Evolutionary conservation across 1,284 basidiomycete species (phyloP), one percentile per base, ranked within the genome.

Genomic region (Ustilago vetiveriae): DNA sequence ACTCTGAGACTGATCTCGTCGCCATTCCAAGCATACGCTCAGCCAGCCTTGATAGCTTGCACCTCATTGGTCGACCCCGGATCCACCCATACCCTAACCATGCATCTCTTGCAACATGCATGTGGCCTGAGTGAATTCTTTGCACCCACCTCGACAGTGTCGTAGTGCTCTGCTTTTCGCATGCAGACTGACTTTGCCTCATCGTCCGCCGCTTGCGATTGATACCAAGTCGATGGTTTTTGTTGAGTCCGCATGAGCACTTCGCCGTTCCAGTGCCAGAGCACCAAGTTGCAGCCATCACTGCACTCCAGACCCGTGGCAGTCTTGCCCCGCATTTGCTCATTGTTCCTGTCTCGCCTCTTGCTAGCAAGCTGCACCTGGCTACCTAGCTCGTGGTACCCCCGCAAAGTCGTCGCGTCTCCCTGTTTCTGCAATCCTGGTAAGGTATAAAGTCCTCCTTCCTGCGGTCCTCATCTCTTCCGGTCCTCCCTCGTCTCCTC

Each of bases 31-130:
- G 50, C 47, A 21, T 41, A 21, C 24, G 47, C 42, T 50, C 37
- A n/a, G n/a, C 47, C 5, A 11, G n/a, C 8, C 21, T 8, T 13
- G 59, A 42, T 41, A 55, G 47, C 37, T 36, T 50, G 32, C 36
- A 49, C 50, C 51, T 62, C 33, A 62, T 62, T 62, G 52, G 59
- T 55, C 52, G 51, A 55, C 52, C 52, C 59, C 59, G 59, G 59
- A 62, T 42, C 35, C 51, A 49, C 43, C 46, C 43, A 30, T n/a
- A n/a, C n/a, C n/a, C n/a, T n/a, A 40, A 36, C n/a, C 27, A 19
- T 30, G 38, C 16, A 11, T 45, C 42, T 40, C 27, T 45, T 29
- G 38, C 23, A 44, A 32, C 43, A 3, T n/a, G 17, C 26, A 24
- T n/a, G 4, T 37, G 29, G 24, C 32, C n/a, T 22, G 17, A 30